Base-by-base conservation (phyloP, 441 rosid genomes). In the Syzygium malaccense region DNA sequence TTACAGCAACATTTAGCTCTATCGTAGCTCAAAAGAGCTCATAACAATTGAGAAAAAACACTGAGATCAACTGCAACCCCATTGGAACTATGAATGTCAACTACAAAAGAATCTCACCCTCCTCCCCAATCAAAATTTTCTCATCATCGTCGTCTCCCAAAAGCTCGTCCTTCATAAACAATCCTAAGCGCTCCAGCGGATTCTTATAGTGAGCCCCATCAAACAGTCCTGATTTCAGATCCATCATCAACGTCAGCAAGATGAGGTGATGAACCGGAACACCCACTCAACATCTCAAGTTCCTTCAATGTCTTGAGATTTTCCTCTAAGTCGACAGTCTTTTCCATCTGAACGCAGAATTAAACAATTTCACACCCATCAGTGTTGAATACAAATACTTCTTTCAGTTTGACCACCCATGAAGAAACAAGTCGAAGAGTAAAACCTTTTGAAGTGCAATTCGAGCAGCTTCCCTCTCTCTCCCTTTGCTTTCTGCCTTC, bases 381-480 rank as follows among this genome's bases (percentile, higher is more conserved):
- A 85, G 56, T 30, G 49, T 23, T 14, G 26, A 3, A 75, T 75
- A 41, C 83, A 75, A 41, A 4, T 55, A 85, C 87, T 78, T 78
- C 33, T 86, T 10, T 14, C 51, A 32, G 64, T 75, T 75, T 13
- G 5, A 75, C n/a, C 83, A 75, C 51, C 33, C 26, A 13, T 14
- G 55, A 41, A n/a, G 51, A 32, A 55, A 37, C 62, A 60, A 60
- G 71, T 37, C 13, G n/a, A 14, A 45, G n/a, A 32, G 48, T 37
- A 55, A 41, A 33, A 94, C 98, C 97, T 94, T 89, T 87, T 93
- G 94, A 89, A 93, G 64, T 5, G 96, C 95, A 32, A 90, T 66
- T 66, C 98, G 93, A 62, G 98, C 96, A 48, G 98, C 97, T 91
- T 96, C 95, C 86, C 96, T 92, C 92, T 85, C 86, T 95, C 91